phyloP scores from a whole-genome alignment of 306 rosid genomes.

The Medicago arabica region DNA sequence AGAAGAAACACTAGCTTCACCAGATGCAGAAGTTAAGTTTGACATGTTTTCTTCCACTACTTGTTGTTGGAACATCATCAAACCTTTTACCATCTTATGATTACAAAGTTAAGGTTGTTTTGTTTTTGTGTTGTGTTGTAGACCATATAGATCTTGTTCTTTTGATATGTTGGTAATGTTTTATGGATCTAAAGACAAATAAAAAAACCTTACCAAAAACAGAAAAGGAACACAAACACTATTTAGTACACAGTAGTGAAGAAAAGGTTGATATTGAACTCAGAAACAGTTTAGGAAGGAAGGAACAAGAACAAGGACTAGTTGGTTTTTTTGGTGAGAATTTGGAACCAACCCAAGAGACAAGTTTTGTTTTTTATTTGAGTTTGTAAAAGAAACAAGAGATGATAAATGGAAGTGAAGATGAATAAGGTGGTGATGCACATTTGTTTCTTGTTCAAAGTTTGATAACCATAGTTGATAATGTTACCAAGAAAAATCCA shows the following conservation, averaged over 20 bases:
- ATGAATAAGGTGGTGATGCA: slow-evolving; percentile 38
- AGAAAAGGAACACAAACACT: slow-evolving; percentile 10
- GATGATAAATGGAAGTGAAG: slow-evolving; percentile 51
- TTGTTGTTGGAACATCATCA: slow-evolving; percentile 58
- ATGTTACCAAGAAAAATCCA: slow-evolving; percentile 61
- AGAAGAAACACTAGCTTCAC: slow-evolving; percentile 90
- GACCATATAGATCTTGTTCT: slow-evolving; percentile 55
- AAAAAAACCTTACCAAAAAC: slow-evolving; percentile 40
- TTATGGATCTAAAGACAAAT: slow-evolving; percentile 53
- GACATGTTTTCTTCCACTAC: slow-evolving; percentile 91
- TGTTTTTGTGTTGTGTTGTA: slow-evolving; percentile 20
- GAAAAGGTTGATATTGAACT: slow-evolving; percentile 4
- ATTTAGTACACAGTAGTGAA: slow-evolving; percentile 7
- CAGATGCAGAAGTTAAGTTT: slow-evolving; percentile 90
- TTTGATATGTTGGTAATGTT: slow-evolving; percentile 41
- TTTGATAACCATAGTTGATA: slow-evolving; percentile 58
- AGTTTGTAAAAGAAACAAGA: slow-evolving; percentile 52
- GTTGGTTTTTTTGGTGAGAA: neutral
- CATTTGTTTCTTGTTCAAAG: slow-evolving; percentile 48
- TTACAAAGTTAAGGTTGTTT: slow-evolving; percentile 38
- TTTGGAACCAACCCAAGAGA: slow-evolving; percentile 89
- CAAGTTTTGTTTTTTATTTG: slow-evolving; percentile 60
- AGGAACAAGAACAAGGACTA: neutral
- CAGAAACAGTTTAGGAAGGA: no score
- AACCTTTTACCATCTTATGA: slow-evolving; percentile 57